Base-by-base conservation (phyloP, 805 yeast species). In the Lipomyces yamanashiensis region DNA sequence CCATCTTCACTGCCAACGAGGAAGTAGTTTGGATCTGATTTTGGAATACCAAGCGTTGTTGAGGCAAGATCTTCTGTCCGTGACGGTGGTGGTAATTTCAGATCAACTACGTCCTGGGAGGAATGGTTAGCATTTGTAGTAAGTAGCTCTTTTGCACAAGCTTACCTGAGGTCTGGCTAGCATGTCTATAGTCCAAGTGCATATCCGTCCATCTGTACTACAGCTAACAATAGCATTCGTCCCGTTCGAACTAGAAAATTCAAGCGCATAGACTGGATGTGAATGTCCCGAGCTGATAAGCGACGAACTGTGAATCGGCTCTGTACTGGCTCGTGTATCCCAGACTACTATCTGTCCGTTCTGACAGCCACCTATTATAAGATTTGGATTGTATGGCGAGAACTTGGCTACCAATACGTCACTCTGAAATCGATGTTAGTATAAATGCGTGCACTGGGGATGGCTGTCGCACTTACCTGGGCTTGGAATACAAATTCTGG, bases 311-410 rank as follows among this genome's bases (percentile, higher is more conserved):
- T 77, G 68, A 15, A 73, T 70, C 3, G 81, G 77, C 21, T 71
- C 68, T 13, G 68, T 44, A 15, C 74, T 52, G 7, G 74, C 40
- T 13, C 80, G 62, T 51, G 75, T 66, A 54, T 84, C 86, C 87
- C 87, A 84, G n/a, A 81, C 73, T 13, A 79, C 76, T 0, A 85
- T 62, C 58, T 78, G 80, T 1, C 88, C 88, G 70, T 80, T 80
- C 41, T 74, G 74, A 39, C 81, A 75, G 0, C 86, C 83, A 2
- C 83, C 87, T 50, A 80, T 75, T 8, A 82, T 71, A 36, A 78
- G 74, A 36, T 75, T 73, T 3, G 80, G 74, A 50, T 76, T 74
- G 33, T 72, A 70, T 12, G 76, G 76, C 34, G 84, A 83, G 64
- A 83, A 82, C 47, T 71, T 72, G 19, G 82, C 75, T 1, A 67